Evolutionary conservation across 768 basidiomycete species (phyloP), one percentile per base, ranked within the genome.

Genomic region (Neoboletus brunneissimus): DNA sequence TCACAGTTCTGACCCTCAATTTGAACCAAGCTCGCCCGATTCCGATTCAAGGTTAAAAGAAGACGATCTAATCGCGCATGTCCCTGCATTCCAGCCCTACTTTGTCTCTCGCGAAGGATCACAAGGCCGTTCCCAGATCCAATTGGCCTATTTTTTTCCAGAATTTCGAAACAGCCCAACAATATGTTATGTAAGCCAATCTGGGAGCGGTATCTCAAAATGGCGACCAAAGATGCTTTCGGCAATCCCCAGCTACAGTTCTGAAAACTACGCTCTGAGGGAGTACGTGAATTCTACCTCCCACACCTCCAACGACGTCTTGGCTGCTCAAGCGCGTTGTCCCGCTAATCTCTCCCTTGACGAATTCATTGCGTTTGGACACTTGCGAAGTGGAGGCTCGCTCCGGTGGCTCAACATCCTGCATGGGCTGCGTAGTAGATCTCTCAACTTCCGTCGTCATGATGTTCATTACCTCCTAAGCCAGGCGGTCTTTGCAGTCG

Each of bases 51-150:
- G 6, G n/a, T n/a, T 25, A 13, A 3, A 40, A 44, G 38, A 27
- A 27, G 5, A 40, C 0, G 1, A 38, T 40, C 9, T 29, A 38
- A 18, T 53, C 37, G 31, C 53, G 27, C 56, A 7, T 40, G 61
- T 8, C 80, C 80, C 48, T 64, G 74, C 12, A 0, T 5, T 16
- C 58, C 60, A 10, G 6, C 43, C 43, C 10, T 38, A 56, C 50
- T 25, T 56, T 45, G 16, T 38, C 35, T 1, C 18, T 1, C 37
- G 4, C 1, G 1, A n/a, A 31, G 11, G 3, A 0, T 9, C 22
- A 12, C 25, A 25, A 25, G 25, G 2, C 25, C 38, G 20, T 0
- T 9, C 31, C 38, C 29, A 48, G 29, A 32, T 48, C 11, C 15
- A 23, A 5, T 22, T 29, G 11, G 40, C 38, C 4, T 51, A 5